Base-by-base conservation (phyloP, 805 yeast genomes). In the Starmerella gropengiesseri region DNA sequence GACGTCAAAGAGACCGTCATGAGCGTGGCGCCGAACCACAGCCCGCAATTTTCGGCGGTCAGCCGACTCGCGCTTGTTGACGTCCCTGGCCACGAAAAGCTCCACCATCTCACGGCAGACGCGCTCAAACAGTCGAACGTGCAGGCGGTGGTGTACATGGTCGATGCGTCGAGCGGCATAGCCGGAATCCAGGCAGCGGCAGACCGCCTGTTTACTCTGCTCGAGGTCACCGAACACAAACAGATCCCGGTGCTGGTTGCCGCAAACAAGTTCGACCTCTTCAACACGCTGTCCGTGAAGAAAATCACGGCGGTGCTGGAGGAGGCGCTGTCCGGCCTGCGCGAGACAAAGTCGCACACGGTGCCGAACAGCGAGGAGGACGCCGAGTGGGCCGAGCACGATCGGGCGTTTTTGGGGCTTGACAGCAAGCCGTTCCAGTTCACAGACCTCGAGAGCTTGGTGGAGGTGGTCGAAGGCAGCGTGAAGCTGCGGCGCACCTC, bases 61-160 rank as follows among this genome's bases (percentile, higher is more conserved):
- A 36, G 41, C 5, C 9, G 3, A 7, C 7, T 28, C 16, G 31
- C 68, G 47, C 59, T 87, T 30, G 69, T 80, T 40, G 97, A 89
- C 55, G 77, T 77, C 48, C 98, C 98, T 2, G 95, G 96, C n/a
- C 86, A 81, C 62, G 64, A 72, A 43, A 85, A 84, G 60, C 73
- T 87, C 51, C 73, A 72, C 41, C 73, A 74, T 44, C 63, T 78
- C 39, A 65, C 76, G 26, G 50, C 66, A 45, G 70, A 71, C 41
- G 71, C 72, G 44, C 64, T 70, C 49, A 56, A 77, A 34, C 64
- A 66, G 44, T 61, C 50, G 14, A 63, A 71, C 34, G 44, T 61
- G 17, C 45, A 60, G 16, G 95, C 95, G 5, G 63, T 85, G 5
- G 62, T 87, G 1, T 85, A 73, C 50, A 68, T 89, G 46, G 66